Percentiles rank a stretch among this genome's conserved stretches.
Evolutionary conservation across 179 eudicot species (phyloP).

Genomic region (Beta macrorhiza): DNA sequence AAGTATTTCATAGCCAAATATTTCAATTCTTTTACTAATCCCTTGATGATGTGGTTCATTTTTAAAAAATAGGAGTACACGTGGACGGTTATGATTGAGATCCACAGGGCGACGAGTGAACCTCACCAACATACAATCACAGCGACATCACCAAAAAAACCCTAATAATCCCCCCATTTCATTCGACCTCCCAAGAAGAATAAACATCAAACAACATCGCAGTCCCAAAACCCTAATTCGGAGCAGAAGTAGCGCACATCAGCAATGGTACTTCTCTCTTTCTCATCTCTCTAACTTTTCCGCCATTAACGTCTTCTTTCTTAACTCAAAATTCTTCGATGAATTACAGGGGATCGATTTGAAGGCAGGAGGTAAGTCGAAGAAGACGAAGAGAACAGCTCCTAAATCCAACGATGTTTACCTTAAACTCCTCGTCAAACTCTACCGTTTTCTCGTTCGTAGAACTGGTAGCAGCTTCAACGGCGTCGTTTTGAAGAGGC

Average conservation of each 20-base stretch:
- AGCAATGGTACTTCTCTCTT: conserved; percentile 17
- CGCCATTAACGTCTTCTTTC: not conserved
- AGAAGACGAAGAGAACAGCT: conserved; percentile 53
- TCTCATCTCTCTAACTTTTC: not conserved
- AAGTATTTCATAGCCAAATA: too few relatives aligned
- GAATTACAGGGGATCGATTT: conserved; percentile 54
- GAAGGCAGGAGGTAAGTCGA: conserved; percentile 67
- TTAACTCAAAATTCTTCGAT: not conserved
- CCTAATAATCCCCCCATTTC: conserved; percentile 6
- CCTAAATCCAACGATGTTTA: conserved; percentile 65
- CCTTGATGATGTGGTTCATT: too few relatives aligned
- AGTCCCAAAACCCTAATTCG: conserved; percentile 6
- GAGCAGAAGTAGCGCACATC: not conserved
- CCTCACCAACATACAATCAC: conserved; percentile 14
- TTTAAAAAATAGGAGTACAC: not conserved
- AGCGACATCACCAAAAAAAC: not conserved
- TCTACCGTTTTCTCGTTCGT: conserved; percentile 75
- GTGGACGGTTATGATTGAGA: not conserved
- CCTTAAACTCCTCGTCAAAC: conserved; percentile 63
- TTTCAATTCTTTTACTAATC: too few relatives aligned
- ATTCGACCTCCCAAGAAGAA: too few relatives aligned
- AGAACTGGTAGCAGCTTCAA: conserved; percentile 81
- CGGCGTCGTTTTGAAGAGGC: conserved; percentile 74
- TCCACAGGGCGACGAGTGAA: not conserved
- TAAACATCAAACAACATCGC: not conserved